These are phyloP conservation scores for Circinella minor DNA, from an alignment of 371 early-diverging fungal genomes.

Conservation along the genomic window DNA sequence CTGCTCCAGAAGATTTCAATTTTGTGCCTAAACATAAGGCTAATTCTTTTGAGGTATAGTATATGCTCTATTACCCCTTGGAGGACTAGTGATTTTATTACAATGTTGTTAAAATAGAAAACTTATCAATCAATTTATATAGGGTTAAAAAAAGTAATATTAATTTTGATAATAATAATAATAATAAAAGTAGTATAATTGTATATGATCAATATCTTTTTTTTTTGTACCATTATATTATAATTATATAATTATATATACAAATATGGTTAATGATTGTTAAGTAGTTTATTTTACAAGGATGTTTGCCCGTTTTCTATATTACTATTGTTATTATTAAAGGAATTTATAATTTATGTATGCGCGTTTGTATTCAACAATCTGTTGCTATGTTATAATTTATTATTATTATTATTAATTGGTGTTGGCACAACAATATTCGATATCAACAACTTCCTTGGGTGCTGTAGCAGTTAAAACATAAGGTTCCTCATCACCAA, in stretches of 20 bases:
- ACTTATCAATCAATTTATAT: background rate
- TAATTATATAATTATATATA: too few species aligned
- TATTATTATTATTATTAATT: conserved; percentile 2
- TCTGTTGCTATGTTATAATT: too few species aligned
- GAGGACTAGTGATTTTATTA: too few species aligned
- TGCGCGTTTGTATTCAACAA: too few species aligned
- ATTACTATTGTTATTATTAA: too few species aligned
- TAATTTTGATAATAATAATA: too few species aligned
- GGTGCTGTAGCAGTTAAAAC: conserved; percentile 82
- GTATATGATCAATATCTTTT: background rate
- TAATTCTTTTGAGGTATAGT: conserved; percentile 75
- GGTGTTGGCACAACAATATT: conserved; percentile 60
- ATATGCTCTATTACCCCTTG: background rate
- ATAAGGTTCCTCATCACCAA: conserved; percentile 72
- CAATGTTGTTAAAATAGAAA: too few species aligned
- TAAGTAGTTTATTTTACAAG: too few species aligned
- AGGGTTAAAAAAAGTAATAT: background rate
- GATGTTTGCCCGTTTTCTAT: too few species aligned
- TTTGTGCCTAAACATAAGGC: conserved; percentile 95
- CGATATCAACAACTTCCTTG: conserved; percentile 90
- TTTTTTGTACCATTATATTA: background rate
- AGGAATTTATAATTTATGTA: too few species aligned
- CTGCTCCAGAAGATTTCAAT: conserved; percentile 82
- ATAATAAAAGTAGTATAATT: too few species aligned
- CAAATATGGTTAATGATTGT: too few species aligned